Evolutionary conservation across 2,329 filamentous ascomycete genomes (phyloP).

Genomic region (Paraphoma sp.): DNA sequence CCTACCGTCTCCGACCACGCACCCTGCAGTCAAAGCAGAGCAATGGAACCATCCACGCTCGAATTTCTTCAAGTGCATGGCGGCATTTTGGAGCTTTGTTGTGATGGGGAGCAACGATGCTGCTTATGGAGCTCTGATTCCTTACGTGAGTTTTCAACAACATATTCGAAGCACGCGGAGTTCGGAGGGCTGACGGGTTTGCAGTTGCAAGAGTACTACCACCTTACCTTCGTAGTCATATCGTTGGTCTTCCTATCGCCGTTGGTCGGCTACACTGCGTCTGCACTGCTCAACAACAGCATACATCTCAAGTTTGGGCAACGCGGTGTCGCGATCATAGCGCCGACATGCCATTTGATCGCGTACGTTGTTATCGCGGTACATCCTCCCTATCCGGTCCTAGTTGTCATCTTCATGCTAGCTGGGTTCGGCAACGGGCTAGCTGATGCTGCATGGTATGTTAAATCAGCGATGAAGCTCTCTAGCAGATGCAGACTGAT

Average conservation of each 20-base stretch:
- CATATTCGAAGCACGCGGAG: not conserved
- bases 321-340: slow-evolving; percentile 72
- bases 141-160: slow-evolving; percentile 48
- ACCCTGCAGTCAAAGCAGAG: slow-evolving; percentile 53
- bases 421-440: slow-evolving; percentile 76
- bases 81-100: slow-evolving; percentile 67
- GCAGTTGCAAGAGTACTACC: slow-evolving; percentile 68
- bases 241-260: slow-evolving; percentile 72
- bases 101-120: slow-evolving; percentile 75
- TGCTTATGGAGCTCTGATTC: slow-evolving; percentile 63
- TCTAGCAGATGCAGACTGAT: not conserved
- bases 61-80: slow-evolving; percentile 65
- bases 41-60: slow-evolving; percentile 68
- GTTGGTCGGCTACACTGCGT: slow-evolving; percentile 68
- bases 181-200: not conserved
- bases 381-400: slow-evolving; percentile 72
- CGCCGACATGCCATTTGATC: slow-evolving; percentile 66
- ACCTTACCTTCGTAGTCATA: slow-evolving; percentile 66
- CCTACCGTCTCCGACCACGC: slow-evolving; percentile 55
- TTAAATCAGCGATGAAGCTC: slow-evolving; percentile 38
- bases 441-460: slow-evolving; percentile 63
- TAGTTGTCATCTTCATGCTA: slow-evolving; percentile 70
- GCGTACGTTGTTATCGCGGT: slow-evolving; percentile 70
- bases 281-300: slow-evolving; percentile 68
- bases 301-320: slow-evolving; percentile 72